Evolutionary conservation across 306 rosid species (phyloP).

Genomic region (Arachis stenosperma): DNA sequence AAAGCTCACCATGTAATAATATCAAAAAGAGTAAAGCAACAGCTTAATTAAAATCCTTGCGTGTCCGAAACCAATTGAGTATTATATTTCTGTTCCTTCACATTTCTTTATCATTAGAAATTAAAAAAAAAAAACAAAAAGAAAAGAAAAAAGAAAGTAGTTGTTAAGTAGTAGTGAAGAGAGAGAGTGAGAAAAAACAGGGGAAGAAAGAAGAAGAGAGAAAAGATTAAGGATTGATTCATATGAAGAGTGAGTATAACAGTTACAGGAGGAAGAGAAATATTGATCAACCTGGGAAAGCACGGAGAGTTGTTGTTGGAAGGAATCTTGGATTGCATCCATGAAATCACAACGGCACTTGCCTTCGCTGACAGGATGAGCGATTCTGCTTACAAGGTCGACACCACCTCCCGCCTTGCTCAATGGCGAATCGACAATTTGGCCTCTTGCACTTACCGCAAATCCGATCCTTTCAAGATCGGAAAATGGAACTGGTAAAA

Average conservation of each 20-base stretch:
- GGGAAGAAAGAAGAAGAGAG: conserved; percentile 5
- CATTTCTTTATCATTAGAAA: neutral
- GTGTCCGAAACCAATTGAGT: conserved; percentile 46
- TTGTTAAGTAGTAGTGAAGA: conserved; percentile 26
- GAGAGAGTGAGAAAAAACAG: neutral
- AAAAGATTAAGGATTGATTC: conserved; percentile 29
- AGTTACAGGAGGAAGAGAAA: conserved; percentile 39
- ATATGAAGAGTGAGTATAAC: conserved; percentile 59
- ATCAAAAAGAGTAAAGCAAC: conserved; percentile 65
- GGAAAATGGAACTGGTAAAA: conserved; percentile 93
- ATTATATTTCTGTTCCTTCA: neutral
- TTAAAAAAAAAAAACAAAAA: neutral
- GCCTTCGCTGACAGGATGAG: conserved; percentile 86
- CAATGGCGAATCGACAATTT: conserved; percentile 98
- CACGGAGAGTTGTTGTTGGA: conserved; percentile 77
- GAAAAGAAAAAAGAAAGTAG: neutral
- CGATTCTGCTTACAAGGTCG: conserved; percentile 88
- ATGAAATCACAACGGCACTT: conserved; percentile 84
- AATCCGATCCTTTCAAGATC: conserved; percentile 96
- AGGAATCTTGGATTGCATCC: conserved; percentile 89
- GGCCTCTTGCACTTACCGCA: conserved; percentile 91
- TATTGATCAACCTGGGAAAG: conserved; percentile 85
- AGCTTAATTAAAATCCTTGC: conserved; percentile 50
- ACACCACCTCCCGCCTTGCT: conserved; percentile 92
- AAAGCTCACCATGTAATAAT: conserved; percentile 39